A percentile compares a stretch with the other conserved stretches of the same genome.
phyloP scores from a whole-genome alignment of 176 grass and related monocot genomes.

The Themeda triandra region DNA sequence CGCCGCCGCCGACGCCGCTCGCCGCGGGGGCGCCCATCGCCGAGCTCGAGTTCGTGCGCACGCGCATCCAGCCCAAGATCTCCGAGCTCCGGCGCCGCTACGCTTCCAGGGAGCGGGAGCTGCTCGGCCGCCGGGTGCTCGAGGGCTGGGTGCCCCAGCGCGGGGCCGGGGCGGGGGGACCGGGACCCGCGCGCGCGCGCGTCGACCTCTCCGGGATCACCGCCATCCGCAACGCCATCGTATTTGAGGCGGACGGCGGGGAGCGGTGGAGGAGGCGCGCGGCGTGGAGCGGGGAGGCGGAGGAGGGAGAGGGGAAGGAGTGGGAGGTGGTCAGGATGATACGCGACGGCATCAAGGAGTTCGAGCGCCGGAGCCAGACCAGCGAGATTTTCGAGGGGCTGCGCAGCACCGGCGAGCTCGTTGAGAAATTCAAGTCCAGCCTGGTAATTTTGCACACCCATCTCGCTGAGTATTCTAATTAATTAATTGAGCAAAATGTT shows the following conservation, averaged over 20 bases:
- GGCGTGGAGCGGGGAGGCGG: background rate
- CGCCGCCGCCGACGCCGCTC: constrained; percentile 13
- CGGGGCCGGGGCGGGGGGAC: background rate
- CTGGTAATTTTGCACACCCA: constrained; percentile 38
- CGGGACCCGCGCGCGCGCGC: constrained; percentile 31
- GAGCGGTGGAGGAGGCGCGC: constrained; percentile 15
- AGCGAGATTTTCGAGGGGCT: constrained; percentile 54
- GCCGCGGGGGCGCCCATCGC: constrained; percentile 43
- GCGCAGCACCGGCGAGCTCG: constrained; percentile 45
- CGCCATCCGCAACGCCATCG: constrained; percentile 52
- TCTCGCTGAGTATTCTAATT: background rate
- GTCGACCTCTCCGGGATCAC: constrained; percentile 65
- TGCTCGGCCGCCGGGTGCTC: constrained; percentile 46
- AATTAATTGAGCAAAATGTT: background rate
- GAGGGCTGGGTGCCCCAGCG: constrained; percentile 35
- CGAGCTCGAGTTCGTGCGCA: constrained; percentile 73
- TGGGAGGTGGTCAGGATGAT: constrained; percentile 69
- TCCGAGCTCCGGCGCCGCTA: constrained; percentile 60
- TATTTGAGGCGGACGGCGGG: constrained; percentile 34
- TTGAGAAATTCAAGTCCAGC: constrained; percentile 75
- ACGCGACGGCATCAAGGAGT: constrained; percentile 53
- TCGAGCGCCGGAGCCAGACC: constrained; percentile 60
- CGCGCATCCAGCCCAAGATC: constrained; percentile 72
- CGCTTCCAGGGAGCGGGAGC: constrained; percentile 38
- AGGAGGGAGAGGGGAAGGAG: constrained; percentile 38